Evolutionary conservation across 163 green algal genomes (phyloP).

Genomic region (Botryococcus braunii): DNA sequence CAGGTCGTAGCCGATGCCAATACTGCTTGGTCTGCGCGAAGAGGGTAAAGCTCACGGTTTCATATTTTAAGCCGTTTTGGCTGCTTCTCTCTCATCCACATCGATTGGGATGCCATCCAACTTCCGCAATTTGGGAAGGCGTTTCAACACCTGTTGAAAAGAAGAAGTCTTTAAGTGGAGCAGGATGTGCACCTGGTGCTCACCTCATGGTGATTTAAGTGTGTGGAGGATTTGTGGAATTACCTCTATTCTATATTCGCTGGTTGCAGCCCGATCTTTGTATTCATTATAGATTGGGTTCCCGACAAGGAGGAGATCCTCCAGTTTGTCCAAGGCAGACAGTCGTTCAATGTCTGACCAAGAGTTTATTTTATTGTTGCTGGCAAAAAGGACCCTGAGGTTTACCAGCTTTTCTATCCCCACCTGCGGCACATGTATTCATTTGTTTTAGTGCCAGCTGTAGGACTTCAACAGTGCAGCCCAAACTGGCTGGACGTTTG

Average conservation of each 20-base stretch:
- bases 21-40: too few relatives aligned
- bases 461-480: too few relatives aligned
- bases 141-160: conserved; percentile 77
- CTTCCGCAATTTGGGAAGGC: conserved; percentile 80
- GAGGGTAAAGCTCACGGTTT: too few relatives aligned
- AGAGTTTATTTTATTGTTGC: conserved; percentile 82
- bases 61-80: conserved; percentile 9
- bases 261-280: conserved; percentile 43
- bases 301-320: conserved; percentile 79
- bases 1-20: too few relatives aligned
- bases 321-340: conserved; percentile 34
- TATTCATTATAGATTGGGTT: conserved; percentile 82
- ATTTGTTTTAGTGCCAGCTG: too few relatives aligned
- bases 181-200: neutral
- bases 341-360: conserved; percentile 81
- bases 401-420: conserved; percentile 74
- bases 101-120: conserved; percentile 81
- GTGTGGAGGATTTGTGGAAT: neutral
- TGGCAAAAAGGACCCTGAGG: conserved; percentile 73
- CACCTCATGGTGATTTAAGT: too few relatives aligned
- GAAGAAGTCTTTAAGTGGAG: neutral
- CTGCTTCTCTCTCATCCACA: conserved; percentile 68
- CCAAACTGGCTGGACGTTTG: too few relatives aligned
- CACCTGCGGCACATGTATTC: too few relatives aligned
- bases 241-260: conserved; percentile 71